Evolutionary conservation across 2,329 filamentous ascomycete species (phyloP).

Genomic region (Akanthomyces uredinophilus): DNA sequence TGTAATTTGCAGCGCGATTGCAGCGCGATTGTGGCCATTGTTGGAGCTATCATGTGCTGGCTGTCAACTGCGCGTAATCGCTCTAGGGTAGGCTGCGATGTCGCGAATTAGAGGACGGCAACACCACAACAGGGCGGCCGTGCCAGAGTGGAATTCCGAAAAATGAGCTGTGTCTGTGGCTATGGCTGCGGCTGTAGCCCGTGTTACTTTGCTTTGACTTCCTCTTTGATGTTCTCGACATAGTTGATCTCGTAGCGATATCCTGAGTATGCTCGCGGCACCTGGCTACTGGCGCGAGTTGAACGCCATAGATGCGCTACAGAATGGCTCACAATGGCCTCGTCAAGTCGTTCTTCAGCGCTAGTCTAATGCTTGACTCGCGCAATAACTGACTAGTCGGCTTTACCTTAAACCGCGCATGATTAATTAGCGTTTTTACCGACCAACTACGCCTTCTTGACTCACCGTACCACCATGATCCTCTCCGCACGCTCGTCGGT

Average conservation of each 20-base stretch:
- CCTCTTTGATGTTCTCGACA: too few relatives aligned
- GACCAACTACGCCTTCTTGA: background rate
- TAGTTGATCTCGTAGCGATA: too few relatives aligned
- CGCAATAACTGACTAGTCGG: background rate
- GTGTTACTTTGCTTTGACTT: background rate
- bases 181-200: too few relatives aligned
- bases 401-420: background rate
- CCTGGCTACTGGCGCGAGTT: too few relatives aligned
- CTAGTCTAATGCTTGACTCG: too few relatives aligned
- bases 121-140: background rate
- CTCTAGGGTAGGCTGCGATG: background rate
- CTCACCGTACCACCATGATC: background rate
- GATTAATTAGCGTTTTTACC: background rate
- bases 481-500: background rate
- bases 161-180: background rate
- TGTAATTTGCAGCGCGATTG: background rate
- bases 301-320: too few relatives aligned
- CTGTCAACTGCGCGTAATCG: background rate
- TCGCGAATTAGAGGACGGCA: background rate
- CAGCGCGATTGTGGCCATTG: background rate
- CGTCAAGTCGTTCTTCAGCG: too few relatives aligned
- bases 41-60: background rate
- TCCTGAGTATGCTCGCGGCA: too few relatives aligned
- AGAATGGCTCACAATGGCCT: too few relatives aligned
- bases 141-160: background rate